phyloP scores from a whole-genome alignment of 768 basidiomycete genomes.

The Tylopilus sp. region DNA sequence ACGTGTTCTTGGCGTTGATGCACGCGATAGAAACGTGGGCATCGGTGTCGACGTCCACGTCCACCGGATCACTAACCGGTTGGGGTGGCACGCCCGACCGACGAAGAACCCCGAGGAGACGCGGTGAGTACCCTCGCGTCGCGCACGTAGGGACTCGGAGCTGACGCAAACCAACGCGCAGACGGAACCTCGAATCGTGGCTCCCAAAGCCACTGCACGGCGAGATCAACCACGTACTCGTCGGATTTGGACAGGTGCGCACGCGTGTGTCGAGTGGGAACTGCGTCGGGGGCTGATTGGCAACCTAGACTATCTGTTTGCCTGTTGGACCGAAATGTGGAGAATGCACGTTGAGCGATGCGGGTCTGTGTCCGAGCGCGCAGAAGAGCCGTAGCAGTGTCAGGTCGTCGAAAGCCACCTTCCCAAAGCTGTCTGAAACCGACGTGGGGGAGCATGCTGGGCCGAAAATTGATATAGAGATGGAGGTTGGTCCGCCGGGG shows the following conservation, averaged over 20 bases:
- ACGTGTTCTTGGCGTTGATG: not conserved
- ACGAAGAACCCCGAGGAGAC: conserved; percentile 90
- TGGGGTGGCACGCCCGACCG: conserved; percentile 86
- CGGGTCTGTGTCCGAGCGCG: conserved; percentile 67
- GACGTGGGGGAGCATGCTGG: conserved; percentile 1
- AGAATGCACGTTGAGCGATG: conserved; percentile 52
- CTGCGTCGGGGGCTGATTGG: too few species aligned
- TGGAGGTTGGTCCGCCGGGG: too few species aligned
- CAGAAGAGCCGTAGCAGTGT: conserved; percentile 7
- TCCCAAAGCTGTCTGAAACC: conserved; percentile 3
- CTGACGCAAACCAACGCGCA: conserved; percentile 27
- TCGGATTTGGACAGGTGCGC: conserved; percentile 79
- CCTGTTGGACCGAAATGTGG: conserved; percentile 66
- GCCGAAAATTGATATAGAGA: too few species aligned
- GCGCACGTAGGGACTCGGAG: not conserved
- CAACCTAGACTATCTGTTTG: conserved; percentile 46
- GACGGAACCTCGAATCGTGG: conserved; percentile 81
- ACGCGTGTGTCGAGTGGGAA: too few species aligned
- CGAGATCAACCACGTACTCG: conserved; percentile 77
- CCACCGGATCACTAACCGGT: conserved; percentile 88
- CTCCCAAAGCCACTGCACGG: conserved; percentile 67
- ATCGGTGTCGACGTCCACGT: conserved; percentile 98
- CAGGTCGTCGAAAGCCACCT: conserved; percentile 13
- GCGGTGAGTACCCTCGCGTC: conserved; percentile 40
- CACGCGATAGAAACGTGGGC: conserved; percentile 63